Conservation (phyloP, 1,284 basidiomycete genomes). For the Dichomitus squalens region DNA sequence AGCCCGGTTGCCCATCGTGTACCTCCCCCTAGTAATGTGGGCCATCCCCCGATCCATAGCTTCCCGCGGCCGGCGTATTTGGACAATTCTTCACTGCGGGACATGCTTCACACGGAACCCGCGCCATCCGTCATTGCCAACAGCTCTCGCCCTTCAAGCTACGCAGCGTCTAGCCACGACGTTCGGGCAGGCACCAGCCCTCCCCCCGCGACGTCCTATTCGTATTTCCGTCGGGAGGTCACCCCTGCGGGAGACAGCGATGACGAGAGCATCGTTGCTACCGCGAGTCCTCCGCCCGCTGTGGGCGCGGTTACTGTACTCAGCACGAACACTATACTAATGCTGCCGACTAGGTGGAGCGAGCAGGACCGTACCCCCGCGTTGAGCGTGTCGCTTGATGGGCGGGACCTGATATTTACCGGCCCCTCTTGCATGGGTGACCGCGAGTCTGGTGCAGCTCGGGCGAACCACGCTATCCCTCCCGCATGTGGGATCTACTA, state of each 20-base stretch:
- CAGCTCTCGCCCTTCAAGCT: slow-evolving; percentile 8
- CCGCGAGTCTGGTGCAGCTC: slow-evolving; percentile 80
- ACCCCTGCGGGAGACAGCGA: slow-evolving; percentile 56
- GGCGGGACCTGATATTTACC: slow-evolving; percentile 70
- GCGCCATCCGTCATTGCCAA: slow-evolving; percentile 42
- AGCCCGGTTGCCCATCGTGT: slow-evolving; percentile 12
- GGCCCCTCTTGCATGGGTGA: slow-evolving; percentile 64
- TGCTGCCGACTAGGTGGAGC: slow-evolving; percentile 81
- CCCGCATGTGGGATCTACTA: slow-evolving; percentile 87
- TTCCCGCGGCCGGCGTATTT: slow-evolving; percentile 74
- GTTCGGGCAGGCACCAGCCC: slow-evolving; percentile 13
- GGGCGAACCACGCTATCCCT: slow-evolving; percentile 77
- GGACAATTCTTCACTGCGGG: slow-evolving; percentile 69
- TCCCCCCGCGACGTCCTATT: slow-evolving; percentile 29
- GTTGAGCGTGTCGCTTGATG: slow-evolving; percentile 67
- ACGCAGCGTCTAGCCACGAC: slow-evolving; percentile 9
- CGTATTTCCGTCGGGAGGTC: slow-evolving; percentile 34
- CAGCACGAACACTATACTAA: slow-evolving; percentile 45
- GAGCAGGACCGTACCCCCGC: slow-evolving; percentile 60
- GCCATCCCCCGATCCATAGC: slow-evolving; percentile 31
- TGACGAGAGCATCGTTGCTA: slow-evolving; percentile 51
- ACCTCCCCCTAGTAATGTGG: slow-evolving; percentile 1
- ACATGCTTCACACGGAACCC: slow-evolving; percentile 66
- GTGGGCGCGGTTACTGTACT: slow-evolving; percentile 33
- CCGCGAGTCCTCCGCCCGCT: slow-evolving; percentile 40